Base-by-base conservation (phyloP, 768 basidiomycete genomes). In the Suillus variegatus region DNA sequence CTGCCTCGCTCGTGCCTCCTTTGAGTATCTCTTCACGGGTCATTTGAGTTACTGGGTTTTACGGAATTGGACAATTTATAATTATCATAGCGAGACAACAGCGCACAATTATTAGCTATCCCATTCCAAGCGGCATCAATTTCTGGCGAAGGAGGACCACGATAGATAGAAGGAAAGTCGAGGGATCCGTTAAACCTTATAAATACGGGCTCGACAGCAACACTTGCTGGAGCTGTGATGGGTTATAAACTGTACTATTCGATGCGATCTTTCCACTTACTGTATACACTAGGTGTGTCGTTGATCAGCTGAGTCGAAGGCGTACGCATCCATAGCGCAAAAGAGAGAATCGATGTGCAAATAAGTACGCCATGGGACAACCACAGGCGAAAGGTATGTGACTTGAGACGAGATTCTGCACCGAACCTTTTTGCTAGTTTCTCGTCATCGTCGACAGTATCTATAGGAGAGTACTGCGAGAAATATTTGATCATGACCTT, bases 81-180 rank as follows among this genome's bases (percentile, higher is more conserved):
- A 13, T 4, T 35, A 35, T 18, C 12, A 16, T 12, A 28, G 60
- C 6, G 20, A 58, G 40, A 40, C 18, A 35, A 7, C 7, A 7
- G 18, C 32, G 18, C 18, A 67, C 66, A 38, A 22, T 67, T 38
- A 10, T 51, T 61, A 20, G 49, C 22, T 20, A 67, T 52, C 32
- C 64, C 44, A 22, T 38, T 20, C 66, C 68, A 67, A 44, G 61
- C 66, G 16, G 47, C 61, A 47, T 69, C 68, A 13, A 69, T 60
- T 25, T 67, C 68, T 14, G 64, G 28, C n/a, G 54, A 35, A 10
- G 68, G 68, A 12, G 60, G 25, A 7, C 67, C 66, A 28, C 66
- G 66, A 55, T 60, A 68, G 16, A 60, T 51, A 5, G 62, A 67
- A 20, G 41, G 52, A 47, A 43, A 56, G 25, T 64, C n/a, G n/a